phyloP scores from a whole-genome alignment of 2,329 filamentous ascomycete genomes.

The Meredithiella fracta region DNA sequence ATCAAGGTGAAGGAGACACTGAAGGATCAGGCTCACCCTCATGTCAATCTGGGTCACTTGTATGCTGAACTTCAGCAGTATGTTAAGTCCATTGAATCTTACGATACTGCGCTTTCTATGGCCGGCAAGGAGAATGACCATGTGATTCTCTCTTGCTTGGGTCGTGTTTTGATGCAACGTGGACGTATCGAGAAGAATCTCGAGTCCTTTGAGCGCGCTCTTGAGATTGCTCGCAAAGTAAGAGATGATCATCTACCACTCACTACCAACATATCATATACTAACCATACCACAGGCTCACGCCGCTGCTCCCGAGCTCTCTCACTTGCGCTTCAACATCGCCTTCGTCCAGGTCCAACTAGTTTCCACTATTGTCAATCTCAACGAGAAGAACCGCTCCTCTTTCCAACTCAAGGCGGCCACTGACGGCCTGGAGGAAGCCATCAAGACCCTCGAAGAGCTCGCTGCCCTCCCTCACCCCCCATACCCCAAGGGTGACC shows the following conservation, averaged over 20 bases:
- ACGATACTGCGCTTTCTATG: constrained; percentile 69
- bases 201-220: constrained; percentile 38
- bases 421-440: constrained; percentile 63
- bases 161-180: constrained; percentile 71
- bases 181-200: constrained; percentile 47
- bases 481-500: constrained; percentile 76
- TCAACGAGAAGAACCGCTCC: constrained; percentile 61
- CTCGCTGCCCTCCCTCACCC: constrained; percentile 48
- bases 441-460: constrained; percentile 55
- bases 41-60: constrained; percentile 84
- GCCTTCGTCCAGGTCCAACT: constrained; percentile 95
- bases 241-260: constrained; percentile 16
- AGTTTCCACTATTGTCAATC: constrained; percentile 58
- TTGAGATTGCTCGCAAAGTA: constrained; percentile 49
- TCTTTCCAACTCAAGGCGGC: constrained; percentile 69
- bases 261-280: not conserved
- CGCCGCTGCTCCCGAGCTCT: constrained; percentile 60
- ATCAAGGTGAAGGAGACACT: constrained; percentile 81
- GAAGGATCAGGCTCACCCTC: constrained; percentile 64
- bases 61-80: constrained; percentile 84
- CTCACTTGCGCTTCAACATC: constrained; percentile 93
- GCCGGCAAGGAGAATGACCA: constrained; percentile 59
- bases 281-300: constrained; percentile 40
- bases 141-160: constrained; percentile 68
- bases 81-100: constrained; percentile 82